Percentiles rank a stretch among this genome's conserved stretches.
Conservation (phyloP, 345 rosid species). For the Diplotaxis tenuifolia region DNA sequence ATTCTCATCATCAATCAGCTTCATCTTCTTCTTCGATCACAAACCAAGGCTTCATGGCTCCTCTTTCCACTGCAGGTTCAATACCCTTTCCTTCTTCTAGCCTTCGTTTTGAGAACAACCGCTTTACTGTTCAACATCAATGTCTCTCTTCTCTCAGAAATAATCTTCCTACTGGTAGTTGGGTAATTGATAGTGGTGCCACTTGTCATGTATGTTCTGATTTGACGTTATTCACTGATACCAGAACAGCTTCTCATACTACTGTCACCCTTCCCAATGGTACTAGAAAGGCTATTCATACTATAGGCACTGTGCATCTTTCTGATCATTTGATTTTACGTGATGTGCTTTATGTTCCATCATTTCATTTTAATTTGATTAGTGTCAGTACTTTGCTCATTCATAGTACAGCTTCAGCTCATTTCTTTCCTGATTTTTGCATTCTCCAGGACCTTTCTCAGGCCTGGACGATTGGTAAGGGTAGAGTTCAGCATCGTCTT, state of each 20-base stretch:
- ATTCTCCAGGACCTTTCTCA: neutral
- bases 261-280: neutral
- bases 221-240: neutral
- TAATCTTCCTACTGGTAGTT: neutral
- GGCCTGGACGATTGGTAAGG: neutral
- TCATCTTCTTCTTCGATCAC: too few species aligned
- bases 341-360: neutral
- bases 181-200: neutral
- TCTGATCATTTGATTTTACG: neutral
- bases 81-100: neutral
- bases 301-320: neutral
- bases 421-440: neutral
- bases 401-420: neutral
- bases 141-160: neutral
- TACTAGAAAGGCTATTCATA: neutral
- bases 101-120: neutral
- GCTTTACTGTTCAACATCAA: neutral
- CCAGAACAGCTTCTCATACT: neutral
- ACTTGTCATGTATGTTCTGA: neutral
- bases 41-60: too few species aligned
- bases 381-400: neutral
- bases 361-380: neutral
- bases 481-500: neutral
- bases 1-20: too few species aligned
- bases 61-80: neutral